Percentiles rank a stretch among this genome's conserved stretches.
These are phyloP conservation scores for Mycena vitilis DNA, from an alignment of 768 basidiomycete species.

Conservation along the genomic window DNA sequence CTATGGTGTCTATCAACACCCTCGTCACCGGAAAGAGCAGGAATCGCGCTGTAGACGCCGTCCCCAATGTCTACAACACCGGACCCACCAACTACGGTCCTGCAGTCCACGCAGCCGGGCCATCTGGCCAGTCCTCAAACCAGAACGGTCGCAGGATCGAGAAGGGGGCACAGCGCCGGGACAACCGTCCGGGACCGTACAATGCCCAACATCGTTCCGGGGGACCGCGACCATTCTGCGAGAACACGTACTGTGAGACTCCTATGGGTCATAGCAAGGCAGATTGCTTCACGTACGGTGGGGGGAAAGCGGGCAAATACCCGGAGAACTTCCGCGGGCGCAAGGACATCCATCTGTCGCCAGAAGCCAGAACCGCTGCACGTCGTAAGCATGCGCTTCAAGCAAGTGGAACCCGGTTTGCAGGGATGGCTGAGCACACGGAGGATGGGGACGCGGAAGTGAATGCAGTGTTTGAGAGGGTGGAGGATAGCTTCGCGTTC, in stretches of 20 bases:
- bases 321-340: constrained; percentile 25
- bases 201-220: constrained; percentile 12
- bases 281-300: constrained; percentile 43
- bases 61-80: constrained; percentile 5
- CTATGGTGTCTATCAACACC: constrained; percentile 19
- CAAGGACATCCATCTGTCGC: constrained; percentile 29
- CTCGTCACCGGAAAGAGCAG: constrained; percentile 11
- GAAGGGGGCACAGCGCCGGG: neutral
- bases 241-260: constrained; percentile 36
- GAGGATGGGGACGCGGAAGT: constrained; percentile 24
- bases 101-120: constrained; percentile 3
- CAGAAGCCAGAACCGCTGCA: constrained; percentile 22
- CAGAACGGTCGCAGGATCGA: constrained; percentile 11
- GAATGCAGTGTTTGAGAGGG: neutral
- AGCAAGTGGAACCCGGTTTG: constrained; percentile 21
- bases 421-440: constrained; percentile 22
- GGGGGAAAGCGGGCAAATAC: constrained; percentile 45
- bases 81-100: no score
- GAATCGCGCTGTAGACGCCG: neutral
- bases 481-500: constrained; percentile 20
- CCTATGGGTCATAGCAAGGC: constrained; percentile 36
- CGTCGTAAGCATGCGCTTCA: constrained; percentile 10
- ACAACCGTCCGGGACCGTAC: neutral
- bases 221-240: constrained; percentile 17
- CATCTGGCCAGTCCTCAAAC: constrained; percentile 18